These are phyloP conservation scores for Lasiodiplodia sp. DNA, from an alignment of 2,329 filamentous ascomycete genomes.

Conservation along the genomic window DNA sequence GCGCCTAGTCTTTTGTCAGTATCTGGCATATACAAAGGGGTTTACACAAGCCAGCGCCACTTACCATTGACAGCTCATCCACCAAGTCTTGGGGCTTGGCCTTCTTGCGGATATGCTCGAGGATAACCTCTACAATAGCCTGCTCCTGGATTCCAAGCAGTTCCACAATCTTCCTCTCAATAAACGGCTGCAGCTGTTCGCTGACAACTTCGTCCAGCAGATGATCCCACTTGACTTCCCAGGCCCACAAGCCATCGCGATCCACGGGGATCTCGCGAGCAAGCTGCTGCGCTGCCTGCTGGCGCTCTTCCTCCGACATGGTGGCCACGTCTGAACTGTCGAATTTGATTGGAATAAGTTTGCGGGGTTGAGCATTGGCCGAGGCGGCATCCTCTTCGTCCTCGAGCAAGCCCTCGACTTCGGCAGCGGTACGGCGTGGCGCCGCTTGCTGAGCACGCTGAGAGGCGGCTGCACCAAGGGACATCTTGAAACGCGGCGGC, in stretches of 20 bases:
- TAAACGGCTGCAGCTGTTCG: slow-evolving; percentile 90
- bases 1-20: slow-evolving; percentile 64
- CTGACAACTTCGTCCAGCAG: slow-evolving; percentile 81
- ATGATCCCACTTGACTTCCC: slow-evolving; percentile 90
- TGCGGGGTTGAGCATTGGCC: slow-evolving; percentile 71
- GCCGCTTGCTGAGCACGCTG: slow-evolving; percentile 70
- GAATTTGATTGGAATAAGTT: slow-evolving; percentile 63
- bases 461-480: slow-evolving; percentile 83
- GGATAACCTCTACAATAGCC: slow-evolving; percentile 89
- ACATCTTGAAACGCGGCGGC: slow-evolving; percentile 88
- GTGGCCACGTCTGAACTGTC: slow-evolving; percentile 50
- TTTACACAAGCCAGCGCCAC: slow-evolving; percentile 37
- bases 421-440: slow-evolving; percentile 80
- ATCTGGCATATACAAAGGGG: slow-evolving; percentile 21
- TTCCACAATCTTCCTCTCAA: slow-evolving; percentile 98
- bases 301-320: slow-evolving; percentile 86
- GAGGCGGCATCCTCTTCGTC: slow-evolving; percentile 80
- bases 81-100: slow-evolving; percentile 80
- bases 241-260: slow-evolving; percentile 87
- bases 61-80: slow-evolving; percentile 82
- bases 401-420: slow-evolving; percentile 92
- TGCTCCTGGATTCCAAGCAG: slow-evolving; percentile 96
- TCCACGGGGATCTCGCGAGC: slow-evolving; percentile 90
- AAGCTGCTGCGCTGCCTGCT: slow-evolving; percentile 79
- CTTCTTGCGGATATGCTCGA: slow-evolving; percentile 81